Conservation (phyloP, 441 rosid genomes). For the Hypseocharis bilobata region DNA sequence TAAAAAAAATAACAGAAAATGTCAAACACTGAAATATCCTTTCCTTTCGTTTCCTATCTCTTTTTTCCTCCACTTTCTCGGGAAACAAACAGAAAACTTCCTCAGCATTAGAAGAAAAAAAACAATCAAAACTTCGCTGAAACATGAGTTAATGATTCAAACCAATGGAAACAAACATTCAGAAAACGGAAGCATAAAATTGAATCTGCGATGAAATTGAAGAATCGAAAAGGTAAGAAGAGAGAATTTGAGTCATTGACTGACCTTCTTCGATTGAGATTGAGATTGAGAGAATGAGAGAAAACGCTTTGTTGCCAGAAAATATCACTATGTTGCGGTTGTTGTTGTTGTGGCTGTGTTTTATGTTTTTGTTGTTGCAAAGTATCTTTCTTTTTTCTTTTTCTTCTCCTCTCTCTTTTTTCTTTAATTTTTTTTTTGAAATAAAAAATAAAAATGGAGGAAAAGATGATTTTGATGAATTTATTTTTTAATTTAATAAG, state of each 20-base stretch:
- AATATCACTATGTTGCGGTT: conserved; percentile 11
- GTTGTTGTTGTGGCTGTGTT: conserved; percentile 11
- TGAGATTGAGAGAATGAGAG: conserved; percentile 1
- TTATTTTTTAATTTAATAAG: neutral
- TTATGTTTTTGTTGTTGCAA: neutral
- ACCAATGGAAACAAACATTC: neutral
- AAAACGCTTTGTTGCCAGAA: neutral
- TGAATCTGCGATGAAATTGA: conserved; percentile 6
- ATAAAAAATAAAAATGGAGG: neutral
- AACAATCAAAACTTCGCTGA: conserved; percentile 22
- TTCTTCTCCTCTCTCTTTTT: neutral
- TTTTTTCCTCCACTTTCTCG: conserved; percentile 37
- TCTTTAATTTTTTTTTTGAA: neutral
- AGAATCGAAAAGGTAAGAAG: conserved; percentile 9
- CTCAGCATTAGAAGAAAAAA: conserved; percentile 4
- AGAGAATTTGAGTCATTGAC: conserved; percentile 22
- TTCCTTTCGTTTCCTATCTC: conserved; percentile 3
- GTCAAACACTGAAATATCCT: conserved; percentile 4
- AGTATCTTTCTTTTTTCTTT: conserved; percentile 7
- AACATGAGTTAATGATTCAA: conserved; percentile 14
- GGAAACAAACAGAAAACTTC: conserved; percentile 45
- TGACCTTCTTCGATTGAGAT: conserved; percentile 28
- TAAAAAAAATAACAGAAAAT: neutral
- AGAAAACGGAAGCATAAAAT: conserved; percentile 6
- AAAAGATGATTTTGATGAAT: neutral